Percentiles rank a stretch among this genome's conserved stretches.
These are phyloP conservation scores for Trypanosoma boissoni DNA, from an alignment of 208 protist genomes.

Conservation along the genomic window DNA sequence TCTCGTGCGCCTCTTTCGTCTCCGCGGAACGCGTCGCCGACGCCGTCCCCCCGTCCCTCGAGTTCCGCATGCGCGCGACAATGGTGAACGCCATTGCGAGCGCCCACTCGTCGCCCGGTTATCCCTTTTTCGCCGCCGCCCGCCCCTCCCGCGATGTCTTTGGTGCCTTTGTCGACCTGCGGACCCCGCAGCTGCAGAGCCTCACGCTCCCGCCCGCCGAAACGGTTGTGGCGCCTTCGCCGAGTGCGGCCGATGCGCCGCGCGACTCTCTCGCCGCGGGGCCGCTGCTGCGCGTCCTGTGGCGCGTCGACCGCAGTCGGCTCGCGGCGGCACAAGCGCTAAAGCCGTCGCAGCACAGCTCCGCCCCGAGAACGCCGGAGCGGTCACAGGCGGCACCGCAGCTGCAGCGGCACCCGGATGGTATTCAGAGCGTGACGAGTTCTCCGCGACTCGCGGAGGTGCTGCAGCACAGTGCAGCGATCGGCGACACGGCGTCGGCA, in stretches of 20 bases:
- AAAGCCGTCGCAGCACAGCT: too few relatives aligned
- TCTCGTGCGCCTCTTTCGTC: background rate
- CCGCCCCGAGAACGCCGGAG: too few relatives aligned
- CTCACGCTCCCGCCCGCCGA: conserved; percentile 65
- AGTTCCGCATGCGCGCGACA: conserved; percentile 39
- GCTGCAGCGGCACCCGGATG: conserved; percentile 57
- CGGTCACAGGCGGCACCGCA: background rate
- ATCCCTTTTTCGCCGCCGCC: conserved; percentile 46
- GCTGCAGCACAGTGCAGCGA: conserved; percentile 29
- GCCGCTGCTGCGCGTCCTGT: conserved; percentile 42
- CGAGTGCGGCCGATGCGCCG: too few relatives aligned
- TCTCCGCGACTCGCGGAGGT: conserved; percentile 46
- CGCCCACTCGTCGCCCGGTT: conserved; percentile 75
- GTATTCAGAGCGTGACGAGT: conserved; percentile 58
- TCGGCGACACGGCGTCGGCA: too few relatives aligned
- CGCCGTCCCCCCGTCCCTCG: conserved; percentile 15
- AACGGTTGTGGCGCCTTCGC: too few relatives aligned
- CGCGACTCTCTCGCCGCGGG: too few relatives aligned
- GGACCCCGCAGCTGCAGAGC: conserved; percentile 46
- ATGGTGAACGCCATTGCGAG: conserved; percentile 68
- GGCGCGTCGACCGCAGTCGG: conserved; percentile 29
- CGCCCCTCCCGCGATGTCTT: conserved; percentile 45
- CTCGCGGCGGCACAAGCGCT: too few relatives aligned
- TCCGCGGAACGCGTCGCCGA: background rate
- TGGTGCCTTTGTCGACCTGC: conserved; percentile 68